These are phyloP conservation scores for Boletales sp. DNA, from an alignment of 768 basidiomycete genomes.

Conservation along the genomic window DNA sequence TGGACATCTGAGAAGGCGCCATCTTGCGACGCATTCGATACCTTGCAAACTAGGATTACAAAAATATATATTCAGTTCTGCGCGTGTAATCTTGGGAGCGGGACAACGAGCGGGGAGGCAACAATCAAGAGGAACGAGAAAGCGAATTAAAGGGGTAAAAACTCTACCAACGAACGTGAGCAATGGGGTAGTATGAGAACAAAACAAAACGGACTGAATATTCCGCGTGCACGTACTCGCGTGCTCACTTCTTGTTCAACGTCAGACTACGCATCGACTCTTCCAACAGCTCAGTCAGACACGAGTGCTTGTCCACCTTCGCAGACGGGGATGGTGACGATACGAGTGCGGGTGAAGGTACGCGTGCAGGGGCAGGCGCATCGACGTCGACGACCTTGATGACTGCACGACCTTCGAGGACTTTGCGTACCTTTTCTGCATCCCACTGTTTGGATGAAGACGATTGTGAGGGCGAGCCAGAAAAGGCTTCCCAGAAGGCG, in stretches of 20 bases:
- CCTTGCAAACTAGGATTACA: conserved; percentile 1
- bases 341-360: background rate
- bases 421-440: conserved; percentile 75
- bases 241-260: conserved; percentile 49
- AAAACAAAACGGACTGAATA: background rate
- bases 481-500: conserved; percentile 90
- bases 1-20: background rate
- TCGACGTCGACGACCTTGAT: conserved; percentile 78
- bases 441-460: conserved; percentile 45
- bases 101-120: conserved; percentile 17
- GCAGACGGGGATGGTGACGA: conserved; percentile 4
- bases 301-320: conserved; percentile 16
- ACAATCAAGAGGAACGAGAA: background rate
- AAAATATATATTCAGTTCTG: conserved; percentile 8
- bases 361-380: conserved; percentile 8
- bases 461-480: conserved; percentile 37
- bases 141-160: conserved; percentile 12
- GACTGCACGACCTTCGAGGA: conserved; percentile 81
- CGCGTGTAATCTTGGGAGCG: background rate
- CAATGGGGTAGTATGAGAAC: background rate
- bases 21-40: conserved; percentile 1
- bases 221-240: background rate
- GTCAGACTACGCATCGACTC: conserved; percentile 69
- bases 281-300: conserved; percentile 47
- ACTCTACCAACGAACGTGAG: background rate